Evolutionary conservation across 371 early-diverging fungal genomes (phyloP).

Genomic region (Mucor velutinosus): DNA sequence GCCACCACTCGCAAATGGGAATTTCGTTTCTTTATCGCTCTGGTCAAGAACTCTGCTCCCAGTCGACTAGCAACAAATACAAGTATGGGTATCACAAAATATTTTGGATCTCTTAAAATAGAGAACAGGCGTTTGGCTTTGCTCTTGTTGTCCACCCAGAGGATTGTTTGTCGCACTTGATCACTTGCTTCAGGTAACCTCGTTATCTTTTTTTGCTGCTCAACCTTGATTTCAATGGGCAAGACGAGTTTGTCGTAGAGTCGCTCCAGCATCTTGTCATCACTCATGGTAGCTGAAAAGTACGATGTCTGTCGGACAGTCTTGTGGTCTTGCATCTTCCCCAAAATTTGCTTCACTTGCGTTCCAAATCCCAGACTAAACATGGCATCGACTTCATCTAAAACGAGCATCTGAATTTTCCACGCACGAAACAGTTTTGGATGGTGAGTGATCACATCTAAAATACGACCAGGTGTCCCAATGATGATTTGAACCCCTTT

Average conservation of each 20-base stretch:
- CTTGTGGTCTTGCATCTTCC: slow-evolving; percentile 39
- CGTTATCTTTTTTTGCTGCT: slow-evolving; percentile 5
- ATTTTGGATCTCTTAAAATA: slow-evolving; percentile 57
- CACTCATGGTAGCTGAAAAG: slow-evolving; percentile 50
- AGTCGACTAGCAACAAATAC: slow-evolving; percentile 63
- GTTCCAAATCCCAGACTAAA: slow-evolving; percentile 56
- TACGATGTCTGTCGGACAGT: slow-evolving; percentile 50
- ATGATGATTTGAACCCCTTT: slow-evolving; percentile 62
- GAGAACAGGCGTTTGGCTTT: slow-evolving; percentile 62
- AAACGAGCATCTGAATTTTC: slow-evolving; percentile 54
- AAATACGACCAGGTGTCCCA: slow-evolving; percentile 63
- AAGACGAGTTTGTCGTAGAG: slow-evolving; percentile 9
- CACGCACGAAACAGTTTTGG: slow-evolving; percentile 45
- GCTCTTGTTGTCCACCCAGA: slow-evolving; percentile 67
- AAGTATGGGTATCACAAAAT: slow-evolving; percentile 56
- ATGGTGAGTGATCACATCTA: slow-evolving; percentile 50
- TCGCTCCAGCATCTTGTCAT: slow-evolving; percentile 15
- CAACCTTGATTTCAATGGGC: slow-evolving; percentile 30
- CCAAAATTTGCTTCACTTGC: slow-evolving; percentile 53
- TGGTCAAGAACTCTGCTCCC: slow-evolving; percentile 56
- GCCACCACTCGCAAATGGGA: slow-evolving; percentile 40
- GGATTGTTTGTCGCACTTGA: slow-evolving; percentile 59
- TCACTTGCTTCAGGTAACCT: slow-evolving; percentile 29
- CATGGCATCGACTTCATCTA: slow-evolving; percentile 68
- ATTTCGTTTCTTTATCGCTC: slow-evolving; percentile 47